These are phyloP conservation scores for Nematocida displodere DNA, from an alignment of 371 early-diverging fungal genomes.

Conservation along the genomic window DNA sequence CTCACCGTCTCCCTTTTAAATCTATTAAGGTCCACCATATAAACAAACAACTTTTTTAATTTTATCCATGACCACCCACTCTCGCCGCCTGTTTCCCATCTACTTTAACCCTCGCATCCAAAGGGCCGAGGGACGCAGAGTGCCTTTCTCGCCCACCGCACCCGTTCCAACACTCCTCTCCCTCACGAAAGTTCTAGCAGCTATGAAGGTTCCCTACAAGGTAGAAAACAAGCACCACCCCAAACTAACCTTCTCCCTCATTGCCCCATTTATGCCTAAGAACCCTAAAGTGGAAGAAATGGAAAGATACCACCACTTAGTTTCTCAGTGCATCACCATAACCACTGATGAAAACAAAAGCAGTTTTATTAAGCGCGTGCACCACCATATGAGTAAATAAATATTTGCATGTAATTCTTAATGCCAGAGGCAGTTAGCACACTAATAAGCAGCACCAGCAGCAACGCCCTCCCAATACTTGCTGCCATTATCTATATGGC, in stretches of 20 bases:
- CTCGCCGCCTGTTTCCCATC: constrained; percentile 11
- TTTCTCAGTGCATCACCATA: neutral
- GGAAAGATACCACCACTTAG: neutral
- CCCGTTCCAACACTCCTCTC: neutral
- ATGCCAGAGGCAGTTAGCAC: neutral
- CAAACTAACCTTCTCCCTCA: constrained; percentile 1
- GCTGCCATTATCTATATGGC: neutral
- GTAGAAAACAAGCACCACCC: constrained; percentile 29
- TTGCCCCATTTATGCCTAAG: neutral
- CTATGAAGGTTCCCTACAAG: neutral
- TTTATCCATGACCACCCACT: neutral
- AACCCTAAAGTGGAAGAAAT: constrained; percentile 15
- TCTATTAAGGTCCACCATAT: neutral
- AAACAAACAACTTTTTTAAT: neutral
- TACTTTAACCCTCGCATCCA: constrained; percentile 30
- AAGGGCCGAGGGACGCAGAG: constrained; percentile 35
- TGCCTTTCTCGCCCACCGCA: neutral
- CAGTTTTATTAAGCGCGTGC: neutral
- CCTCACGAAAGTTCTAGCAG: neutral
- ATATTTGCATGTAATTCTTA: neutral
- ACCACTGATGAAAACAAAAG: constrained; percentile 11
- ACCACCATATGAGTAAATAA: neutral
- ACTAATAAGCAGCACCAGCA: neutral
- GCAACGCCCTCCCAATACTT: neutral
- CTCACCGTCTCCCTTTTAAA: constrained; percentile 42